Conservation (phyloP, 2,329 filamentous ascomycete genomes). For the Beauveria bassiana region DNA sequence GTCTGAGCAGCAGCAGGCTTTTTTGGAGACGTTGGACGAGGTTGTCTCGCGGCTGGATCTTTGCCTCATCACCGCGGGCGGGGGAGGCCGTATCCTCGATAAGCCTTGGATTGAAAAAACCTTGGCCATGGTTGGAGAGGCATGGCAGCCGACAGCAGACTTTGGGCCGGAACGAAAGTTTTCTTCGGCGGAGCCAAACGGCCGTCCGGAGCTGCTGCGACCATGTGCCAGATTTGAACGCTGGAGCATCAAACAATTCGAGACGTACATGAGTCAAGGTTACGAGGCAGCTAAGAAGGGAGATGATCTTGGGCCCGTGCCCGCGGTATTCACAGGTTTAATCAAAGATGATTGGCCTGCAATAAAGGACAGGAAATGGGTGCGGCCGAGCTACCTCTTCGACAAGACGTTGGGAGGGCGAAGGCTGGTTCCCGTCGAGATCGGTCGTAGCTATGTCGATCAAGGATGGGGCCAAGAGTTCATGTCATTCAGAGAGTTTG, state of each 20-base stretch:
- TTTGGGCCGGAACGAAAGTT: constrained; percentile 15
- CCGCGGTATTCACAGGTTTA: constrained; percentile 62
- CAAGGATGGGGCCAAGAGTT: constrained; percentile 77
- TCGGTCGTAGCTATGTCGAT: constrained; percentile 83
- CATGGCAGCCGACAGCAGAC: constrained; percentile 15
- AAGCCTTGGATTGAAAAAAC: constrained; percentile 43
- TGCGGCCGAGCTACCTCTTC: constrained; percentile 64
- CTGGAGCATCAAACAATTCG: constrained; percentile 52
- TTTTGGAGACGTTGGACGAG: constrained; percentile 34
- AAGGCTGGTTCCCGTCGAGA: constrained; percentile 76
- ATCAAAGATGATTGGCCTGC: constrained; percentile 68
- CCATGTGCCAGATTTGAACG: constrained; percentile 24
- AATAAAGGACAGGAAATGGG: constrained; percentile 60
- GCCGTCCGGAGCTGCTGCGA: constrained; percentile 20
- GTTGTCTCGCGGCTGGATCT: constrained; percentile 64
- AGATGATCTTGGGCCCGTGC: constrained; percentile 34
- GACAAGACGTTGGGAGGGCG: constrained; percentile 66
- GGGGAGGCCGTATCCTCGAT: constrained; percentile 43
- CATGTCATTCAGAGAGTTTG: constrained; percentile 65
- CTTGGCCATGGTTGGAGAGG: constrained; percentile 34
- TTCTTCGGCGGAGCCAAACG: constrained; percentile 21
- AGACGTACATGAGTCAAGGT: constrained; percentile 47
- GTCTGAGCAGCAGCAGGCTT: constrained; percentile 13
- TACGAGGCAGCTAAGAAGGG: neutral
- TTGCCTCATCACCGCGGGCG: constrained; percentile 68